Conservation (phyloP, 257 asterid species). For the Echites panduratus region DNA sequence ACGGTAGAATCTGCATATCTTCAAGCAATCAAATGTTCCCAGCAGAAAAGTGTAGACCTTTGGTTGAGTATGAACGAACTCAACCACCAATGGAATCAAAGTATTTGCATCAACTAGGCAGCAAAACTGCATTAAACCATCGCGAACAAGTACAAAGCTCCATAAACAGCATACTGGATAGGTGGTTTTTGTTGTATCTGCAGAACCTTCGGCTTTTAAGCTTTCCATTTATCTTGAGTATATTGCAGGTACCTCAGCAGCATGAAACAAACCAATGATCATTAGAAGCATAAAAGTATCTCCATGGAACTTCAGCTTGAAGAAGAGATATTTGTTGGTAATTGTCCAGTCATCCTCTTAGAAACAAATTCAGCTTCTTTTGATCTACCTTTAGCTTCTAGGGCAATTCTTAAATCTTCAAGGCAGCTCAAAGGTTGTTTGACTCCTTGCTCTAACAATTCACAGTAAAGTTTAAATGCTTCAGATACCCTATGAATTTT, state of each 20-base stretch:
- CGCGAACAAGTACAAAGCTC: neutral
- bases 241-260: neutral
- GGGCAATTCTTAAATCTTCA: conserved; percentile 43
- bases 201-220: neutral
- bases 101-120: neutral
- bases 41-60: neutral
- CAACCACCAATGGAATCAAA: neutral
- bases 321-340: conserved; percentile 10
- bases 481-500: conserved; percentile 31
- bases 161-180: neutral
- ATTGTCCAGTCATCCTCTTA: conserved; percentile 41
- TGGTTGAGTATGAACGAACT: neutral
- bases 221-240: neutral
- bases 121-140: neutral
- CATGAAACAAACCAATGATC: neutral
- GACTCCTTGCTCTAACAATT: conserved; percentile 51
- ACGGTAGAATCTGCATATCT: neutral
- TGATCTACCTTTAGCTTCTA: conserved; percentile 51
- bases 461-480: conserved; percentile 66
- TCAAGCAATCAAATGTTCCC: neutral
- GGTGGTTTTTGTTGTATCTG: neutral
- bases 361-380: conserved; percentile 75
- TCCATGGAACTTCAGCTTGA: neutral
- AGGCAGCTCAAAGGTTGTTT: conserved; percentile 49
- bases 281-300: conserved; percentile 5